Evolutionary conservation across 179 eudicot species (phyloP).

Genomic region (Corrigiola litoralis): DNA sequence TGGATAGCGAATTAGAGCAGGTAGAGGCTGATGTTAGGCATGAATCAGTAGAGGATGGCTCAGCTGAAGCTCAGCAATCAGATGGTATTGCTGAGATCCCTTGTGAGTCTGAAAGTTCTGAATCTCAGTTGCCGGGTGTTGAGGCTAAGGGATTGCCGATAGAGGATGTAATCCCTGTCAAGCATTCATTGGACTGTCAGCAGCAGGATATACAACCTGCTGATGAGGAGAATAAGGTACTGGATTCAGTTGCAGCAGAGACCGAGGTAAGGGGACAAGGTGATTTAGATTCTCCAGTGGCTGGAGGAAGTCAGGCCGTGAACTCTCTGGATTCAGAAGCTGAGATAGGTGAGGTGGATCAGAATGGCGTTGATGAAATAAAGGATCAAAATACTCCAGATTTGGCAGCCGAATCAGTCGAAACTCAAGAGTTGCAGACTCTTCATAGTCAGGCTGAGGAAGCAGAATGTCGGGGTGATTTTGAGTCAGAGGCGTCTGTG

Average conservation of each 20-base stretch:
- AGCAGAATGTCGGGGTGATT: slow-evolving; percentile 2
- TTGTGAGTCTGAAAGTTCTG: not conserved
- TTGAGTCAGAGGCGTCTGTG: slow-evolving; percentile 4
- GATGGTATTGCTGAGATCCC: slow-evolving; percentile 11
- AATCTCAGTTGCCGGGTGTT: not conserved
- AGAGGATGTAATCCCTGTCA: slow-evolving; percentile 2
- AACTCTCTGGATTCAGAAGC: slow-evolving; percentile 19
- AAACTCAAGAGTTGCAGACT: slow-evolving; percentile 16
- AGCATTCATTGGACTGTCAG: slow-evolving; percentile 7
- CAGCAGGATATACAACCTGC: slow-evolving; percentile 1
- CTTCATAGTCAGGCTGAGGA: slow-evolving; percentile 13
- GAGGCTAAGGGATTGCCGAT: not conserved
- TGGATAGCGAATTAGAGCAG: not conserved
- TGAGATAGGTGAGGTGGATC: slow-evolving; percentile 12
- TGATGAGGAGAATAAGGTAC: slow-evolving; percentile 14
- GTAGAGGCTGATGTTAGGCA: slow-evolving; percentile 4
- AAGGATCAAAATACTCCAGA: slow-evolving; percentile 7
- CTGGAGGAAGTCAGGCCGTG: slow-evolving; percentile 1
- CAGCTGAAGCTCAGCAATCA: slow-evolving; percentile 10
- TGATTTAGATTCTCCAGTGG: slow-evolving; percentile 10
- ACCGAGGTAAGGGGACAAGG: slow-evolving; percentile 9
- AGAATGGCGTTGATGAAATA: slow-evolving; percentile 1
- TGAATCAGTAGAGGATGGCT: not conserved
- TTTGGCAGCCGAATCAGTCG: slow-evolving; percentile 9
- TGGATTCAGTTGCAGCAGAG: slow-evolving; percentile 3